Evolutionary conservation across 2,329 filamentous ascomycete species (phyloP).

Genomic region (Venturia carpophila): DNA sequence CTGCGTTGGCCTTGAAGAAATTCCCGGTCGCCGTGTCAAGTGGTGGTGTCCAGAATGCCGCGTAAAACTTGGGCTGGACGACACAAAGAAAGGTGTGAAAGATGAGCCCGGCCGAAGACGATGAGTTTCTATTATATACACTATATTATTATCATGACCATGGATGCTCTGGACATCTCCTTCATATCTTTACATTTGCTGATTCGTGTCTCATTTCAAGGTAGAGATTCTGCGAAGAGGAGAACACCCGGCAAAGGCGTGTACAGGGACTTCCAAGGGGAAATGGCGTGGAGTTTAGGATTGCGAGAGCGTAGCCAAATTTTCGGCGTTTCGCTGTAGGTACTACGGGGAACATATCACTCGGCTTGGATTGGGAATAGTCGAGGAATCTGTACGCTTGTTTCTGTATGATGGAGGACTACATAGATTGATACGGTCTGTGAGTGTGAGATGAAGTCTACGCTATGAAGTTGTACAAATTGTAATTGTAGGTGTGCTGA

Average conservation of each 20-base stretch:
- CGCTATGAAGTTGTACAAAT: neutral
- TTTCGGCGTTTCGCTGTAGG: neutral
- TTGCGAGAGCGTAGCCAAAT: neutral
- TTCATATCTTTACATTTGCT: neutral
- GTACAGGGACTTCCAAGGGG: neutral
- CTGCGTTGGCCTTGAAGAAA: constrained; percentile 61
- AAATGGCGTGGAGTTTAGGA: constrained; percentile 6
- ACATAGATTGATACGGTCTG: neutral
- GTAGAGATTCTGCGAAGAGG: constrained; percentile 9
- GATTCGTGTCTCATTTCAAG: constrained; percentile 7
- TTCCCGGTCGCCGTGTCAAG: constrained; percentile 65
- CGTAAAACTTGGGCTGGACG: constrained; percentile 23
- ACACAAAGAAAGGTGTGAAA: constrained; percentile 13
- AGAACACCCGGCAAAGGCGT: constrained; percentile 9
- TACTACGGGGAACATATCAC: neutral
- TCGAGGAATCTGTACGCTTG: neutral
- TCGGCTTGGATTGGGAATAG: neutral
- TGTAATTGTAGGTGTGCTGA: neutral
- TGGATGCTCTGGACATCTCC: neutral
- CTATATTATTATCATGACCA: neutral
- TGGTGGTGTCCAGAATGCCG: constrained; percentile 58
- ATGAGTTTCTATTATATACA: neutral
- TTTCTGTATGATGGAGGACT: neutral
- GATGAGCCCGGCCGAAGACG: constrained; percentile 5
- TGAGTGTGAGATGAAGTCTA: neutral